Conservation (phyloP, 176 grass and related monocot genomes). For the Raddia guianensis region DNA sequence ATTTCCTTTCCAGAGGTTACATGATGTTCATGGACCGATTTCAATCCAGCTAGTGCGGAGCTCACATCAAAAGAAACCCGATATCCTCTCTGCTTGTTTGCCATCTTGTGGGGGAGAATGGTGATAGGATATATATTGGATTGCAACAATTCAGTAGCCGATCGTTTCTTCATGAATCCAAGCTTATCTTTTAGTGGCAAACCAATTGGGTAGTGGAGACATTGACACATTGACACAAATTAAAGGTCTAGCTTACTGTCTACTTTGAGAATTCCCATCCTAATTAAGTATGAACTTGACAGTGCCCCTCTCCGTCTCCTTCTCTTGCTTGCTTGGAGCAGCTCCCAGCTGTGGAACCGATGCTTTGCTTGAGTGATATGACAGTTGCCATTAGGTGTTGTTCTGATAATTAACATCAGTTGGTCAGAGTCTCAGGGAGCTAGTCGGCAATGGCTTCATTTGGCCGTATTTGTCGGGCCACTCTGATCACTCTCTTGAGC, state of each 20-base stretch:
- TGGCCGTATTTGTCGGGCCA: slow-evolving; percentile 30
- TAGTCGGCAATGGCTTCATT: slow-evolving; percentile 31
- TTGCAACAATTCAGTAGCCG: slow-evolving; percentile 22
- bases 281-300: not conserved
- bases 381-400: slow-evolving; percentile 15
- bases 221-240: slow-evolving; percentile 12
- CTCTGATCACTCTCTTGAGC: not conserved
- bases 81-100: slow-evolving; percentile 7
- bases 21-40: slow-evolving; percentile 5
- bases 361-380: not conserved
- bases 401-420: not conserved
- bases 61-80: slow-evolving; percentile 38
- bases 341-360: no score
- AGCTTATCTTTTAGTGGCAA: slow-evolving; percentile 17
- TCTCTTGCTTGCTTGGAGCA: no score
- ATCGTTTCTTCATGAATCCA: slow-evolving; percentile 21
- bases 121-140: slow-evolving; percentile 19
- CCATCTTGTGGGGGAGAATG: slow-evolving; percentile 10
- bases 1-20: slow-evolving; percentile 30
- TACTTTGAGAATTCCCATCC: slow-evolving; percentile 20
- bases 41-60: slow-evolving; percentile 34
- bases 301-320: not conserved
- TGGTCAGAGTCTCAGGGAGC: no score
- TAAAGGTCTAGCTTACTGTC: no score
- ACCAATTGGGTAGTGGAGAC: slow-evolving; percentile 32